Base-by-base conservation (phyloP, 2,329 filamentous ascomycete species). In the Colletotrichum falcatum region DNA sequence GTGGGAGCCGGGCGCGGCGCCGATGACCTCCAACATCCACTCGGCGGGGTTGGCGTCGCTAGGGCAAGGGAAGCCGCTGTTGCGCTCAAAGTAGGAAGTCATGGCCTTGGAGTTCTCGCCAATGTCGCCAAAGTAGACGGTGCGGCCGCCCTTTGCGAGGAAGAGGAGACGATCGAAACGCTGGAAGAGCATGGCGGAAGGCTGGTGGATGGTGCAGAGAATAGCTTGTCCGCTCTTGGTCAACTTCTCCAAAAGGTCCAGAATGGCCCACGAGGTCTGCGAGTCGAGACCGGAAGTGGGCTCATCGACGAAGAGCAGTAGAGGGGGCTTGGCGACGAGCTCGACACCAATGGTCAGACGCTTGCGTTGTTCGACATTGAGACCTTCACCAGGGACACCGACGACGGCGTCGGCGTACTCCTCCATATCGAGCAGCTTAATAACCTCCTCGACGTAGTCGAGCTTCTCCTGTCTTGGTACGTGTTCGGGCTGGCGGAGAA, bases 151-250 rank as follows among this genome's bases (percentile, higher is more conserved):
- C 77, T 88, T 91, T 42, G 91, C 90, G 20, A 96, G 83, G 83
- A 96, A 94, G 39, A 95, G 85, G 9, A 96, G 87, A 69, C 92
- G 89, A 77, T 96, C 93, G 78, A 96, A 98, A 69, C 94, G 92
- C 79, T 97, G 93, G 85, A 98, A 97, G 63, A 98, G 87, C 87
- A 97, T 94, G 42, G 95, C 94, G 18, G 94, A 97, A n/a, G 95
- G 95, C 81, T 98, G 95, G 80, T 98, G 95, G 72, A 98, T 98
- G 0, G 95, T 98, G 83, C 94, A 97, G n/a, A 98, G 90, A 81
- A 98, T 94, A 61, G 95, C 95, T 79, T 97, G 94, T 20, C 95
- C 95, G 73, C 90, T 92, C 80, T 95, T 92, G 76, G 94, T 94
- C 42, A 98, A 86, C 81, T 97, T 97, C 81, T 97, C 92, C 49